A percentile compares a stretch with the other conserved stretches of the same genome.
phyloP scores from a whole-genome alignment of 164 flowering plant genomes.

The Vitis labrusca region DNA sequence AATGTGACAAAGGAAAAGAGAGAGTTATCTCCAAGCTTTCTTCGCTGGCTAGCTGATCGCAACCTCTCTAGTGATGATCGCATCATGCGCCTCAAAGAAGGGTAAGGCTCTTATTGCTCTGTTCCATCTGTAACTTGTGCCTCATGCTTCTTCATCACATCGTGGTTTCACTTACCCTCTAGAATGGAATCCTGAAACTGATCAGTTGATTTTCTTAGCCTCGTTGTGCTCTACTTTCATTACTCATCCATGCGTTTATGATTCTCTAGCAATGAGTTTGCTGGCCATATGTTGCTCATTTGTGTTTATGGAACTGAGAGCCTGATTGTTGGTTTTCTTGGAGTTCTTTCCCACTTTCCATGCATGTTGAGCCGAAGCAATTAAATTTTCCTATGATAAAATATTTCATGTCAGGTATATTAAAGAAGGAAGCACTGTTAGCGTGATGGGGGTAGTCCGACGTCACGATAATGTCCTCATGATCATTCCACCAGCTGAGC shows the following conservation, averaged over 20 bases:
- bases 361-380: background rate
- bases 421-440: conserved; percentile 94
- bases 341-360: too few species aligned
- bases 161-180: too few species aligned
- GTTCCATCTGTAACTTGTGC: background rate
- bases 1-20: conserved; percentile 61
- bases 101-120: conserved; percentile 44
- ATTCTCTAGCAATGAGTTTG: background rate
- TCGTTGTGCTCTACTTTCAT: background rate
- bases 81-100: conserved; percentile 89
- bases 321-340: too few species aligned
- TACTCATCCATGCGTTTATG: too few species aligned
- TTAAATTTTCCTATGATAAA: background rate
- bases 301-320: too few species aligned
- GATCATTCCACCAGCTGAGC: conserved; percentile 81
- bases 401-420: conserved; percentile 52
- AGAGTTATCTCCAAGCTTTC: conserved; percentile 70
- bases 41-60: conserved; percentile 84
- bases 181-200: background rate
- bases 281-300: too few species aligned
- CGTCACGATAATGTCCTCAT: conserved; percentile 87
- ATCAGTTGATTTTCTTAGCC: background rate
- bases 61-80: conserved; percentile 91
- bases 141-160: background rate
- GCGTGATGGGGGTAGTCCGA: conserved; percentile 86